Evolutionary conservation across 768 basidiomycete genomes (phyloP).

Genomic region (Arthromyces matolae): DNA sequence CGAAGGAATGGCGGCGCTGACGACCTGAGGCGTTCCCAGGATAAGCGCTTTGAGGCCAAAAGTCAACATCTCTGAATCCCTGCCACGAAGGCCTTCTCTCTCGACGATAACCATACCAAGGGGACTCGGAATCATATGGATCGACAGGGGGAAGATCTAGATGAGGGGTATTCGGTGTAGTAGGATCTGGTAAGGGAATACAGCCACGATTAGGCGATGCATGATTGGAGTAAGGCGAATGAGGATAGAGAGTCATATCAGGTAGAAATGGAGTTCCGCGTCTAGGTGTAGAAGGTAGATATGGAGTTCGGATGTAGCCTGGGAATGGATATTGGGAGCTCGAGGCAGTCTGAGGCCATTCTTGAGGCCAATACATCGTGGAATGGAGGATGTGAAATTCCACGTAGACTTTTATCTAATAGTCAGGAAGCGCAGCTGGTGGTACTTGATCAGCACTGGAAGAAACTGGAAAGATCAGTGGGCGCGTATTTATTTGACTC

Average conservation of each 20-base stretch:
- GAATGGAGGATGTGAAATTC: no score
- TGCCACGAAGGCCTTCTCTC: background rate
- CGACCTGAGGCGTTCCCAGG: background rate
- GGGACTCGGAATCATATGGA: background rate
- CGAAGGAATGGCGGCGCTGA: background rate
- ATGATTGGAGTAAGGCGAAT: constrained; percentile 2
- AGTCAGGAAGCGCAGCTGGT: no score
- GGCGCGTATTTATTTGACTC: no score
- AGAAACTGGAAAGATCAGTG: no score
- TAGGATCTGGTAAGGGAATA: constrained; percentile 1
- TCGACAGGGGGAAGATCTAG: background rate
- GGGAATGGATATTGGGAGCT: no score
- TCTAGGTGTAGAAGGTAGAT: background rate
- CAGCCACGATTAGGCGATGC: background rate
- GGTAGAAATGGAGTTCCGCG: background rate
- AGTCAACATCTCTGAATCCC: background rate
- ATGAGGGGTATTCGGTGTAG: constrained; percentile 2
- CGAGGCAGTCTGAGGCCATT: background rate
- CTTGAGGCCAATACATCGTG: background rate
- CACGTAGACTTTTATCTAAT: no score
- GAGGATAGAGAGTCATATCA: background rate
- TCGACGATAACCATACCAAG: background rate
- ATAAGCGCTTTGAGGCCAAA: background rate
- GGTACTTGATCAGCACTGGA: no score
- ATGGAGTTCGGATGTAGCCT: background rate